Evolutionary conservation across 495 filamentous ascomycete species (phyloP), one percentile per base, ranked within the genome.

Genomic region (Penicillium verhagenii): DNA sequence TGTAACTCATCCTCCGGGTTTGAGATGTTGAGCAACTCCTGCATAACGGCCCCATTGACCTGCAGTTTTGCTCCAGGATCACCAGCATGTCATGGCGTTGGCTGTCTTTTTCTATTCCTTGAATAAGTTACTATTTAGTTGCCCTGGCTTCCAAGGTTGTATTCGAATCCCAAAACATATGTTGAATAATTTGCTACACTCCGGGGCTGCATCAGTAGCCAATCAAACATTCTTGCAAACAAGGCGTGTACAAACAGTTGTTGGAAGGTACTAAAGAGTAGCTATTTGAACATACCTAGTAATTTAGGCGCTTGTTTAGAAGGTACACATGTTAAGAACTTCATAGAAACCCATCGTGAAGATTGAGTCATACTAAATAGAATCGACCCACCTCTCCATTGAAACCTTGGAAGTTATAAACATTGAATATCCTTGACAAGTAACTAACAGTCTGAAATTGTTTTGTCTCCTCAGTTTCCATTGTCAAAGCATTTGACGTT

Each of bases 11-110:
- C 33, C 4, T 16, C n/a, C 14, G 14, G 5, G 13, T 4, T 14
- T 35, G 11, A 16, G 33, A 35, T n/a, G 13, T 16, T 3, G 14
- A 45, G 23, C 14, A 25, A 23, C 21, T 50, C 23, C 46, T 48
- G 6, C 19, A 20, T 4, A 35, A 35, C 23, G 43, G 25, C 11
- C 11, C n/a, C 29, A 37, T 35, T 1, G 14, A 35, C 14, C 25
- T 51, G 19, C 38, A 29, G 50, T n/a, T 26, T 29, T 24, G 13
- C 40, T 57, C 48, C 19, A 50, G 44, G 54, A 47, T 52, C 51
- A 56, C 53, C 57, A 59, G 65, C 65, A 68, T 68, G 50, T 66
- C 55, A 59, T 45, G 65, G 65, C 65, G 65, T 68, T 67, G 45
- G 61, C n/a, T 50, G 28, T 45, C 33, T 20, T 43, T 31, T 29